A percentile compares a stretch with the other conserved stretches of the same genome.
Evolutionary conservation across 1,284 basidiomycete species (phyloP).

Genomic region (Cutaneotrichosporon dermatis): DNA sequence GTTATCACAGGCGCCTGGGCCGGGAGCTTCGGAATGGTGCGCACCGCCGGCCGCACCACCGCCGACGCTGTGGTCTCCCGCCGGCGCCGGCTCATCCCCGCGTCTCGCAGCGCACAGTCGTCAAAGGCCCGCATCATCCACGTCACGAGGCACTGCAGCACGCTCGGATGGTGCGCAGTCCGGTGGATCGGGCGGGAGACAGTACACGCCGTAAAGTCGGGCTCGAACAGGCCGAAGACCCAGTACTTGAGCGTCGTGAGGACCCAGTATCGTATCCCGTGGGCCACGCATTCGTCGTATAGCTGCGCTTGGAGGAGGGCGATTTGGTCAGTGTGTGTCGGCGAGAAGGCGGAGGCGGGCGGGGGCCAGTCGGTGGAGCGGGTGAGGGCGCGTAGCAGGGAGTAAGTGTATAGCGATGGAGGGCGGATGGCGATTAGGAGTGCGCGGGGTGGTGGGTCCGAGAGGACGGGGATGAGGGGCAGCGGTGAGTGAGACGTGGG

Average conservation of each 20-base stretch:
- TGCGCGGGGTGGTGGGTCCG: conserved; percentile 24
- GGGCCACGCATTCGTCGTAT: conserved; percentile 42
- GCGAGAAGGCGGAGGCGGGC: no score
- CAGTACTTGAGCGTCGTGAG: conserved; percentile 45
- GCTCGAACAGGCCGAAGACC: conserved; percentile 45
- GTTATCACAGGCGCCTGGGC: no score
- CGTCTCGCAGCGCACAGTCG: no score
- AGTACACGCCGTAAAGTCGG: conserved; percentile 29
- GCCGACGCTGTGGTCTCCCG: no score
- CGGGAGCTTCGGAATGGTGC: no score
- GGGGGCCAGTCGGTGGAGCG: not conserved
- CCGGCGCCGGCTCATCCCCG: no score
- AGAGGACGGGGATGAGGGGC: no score
- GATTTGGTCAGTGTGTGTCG: conserved; percentile 7
- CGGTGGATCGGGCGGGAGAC: conserved; percentile 36
- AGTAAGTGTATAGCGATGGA: conserved; percentile 18
- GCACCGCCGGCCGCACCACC: no score
- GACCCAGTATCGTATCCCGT: conserved; percentile 41
- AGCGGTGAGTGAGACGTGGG: no score
- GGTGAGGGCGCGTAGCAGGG: conserved; percentile 35
- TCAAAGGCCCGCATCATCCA: conserved; percentile 36
- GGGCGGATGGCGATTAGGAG: conserved; percentile 39
- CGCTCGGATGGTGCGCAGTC: conserved; percentile 30
- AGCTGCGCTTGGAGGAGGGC: conserved; percentile 44
- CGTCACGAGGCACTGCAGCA: conserved; percentile 40